Percentiles rank a stretch among this genome's conserved stretches.
phyloP scores from a whole-genome alignment of 257 asterid genomes.

The Ophiorrhiza pumila region DNA sequence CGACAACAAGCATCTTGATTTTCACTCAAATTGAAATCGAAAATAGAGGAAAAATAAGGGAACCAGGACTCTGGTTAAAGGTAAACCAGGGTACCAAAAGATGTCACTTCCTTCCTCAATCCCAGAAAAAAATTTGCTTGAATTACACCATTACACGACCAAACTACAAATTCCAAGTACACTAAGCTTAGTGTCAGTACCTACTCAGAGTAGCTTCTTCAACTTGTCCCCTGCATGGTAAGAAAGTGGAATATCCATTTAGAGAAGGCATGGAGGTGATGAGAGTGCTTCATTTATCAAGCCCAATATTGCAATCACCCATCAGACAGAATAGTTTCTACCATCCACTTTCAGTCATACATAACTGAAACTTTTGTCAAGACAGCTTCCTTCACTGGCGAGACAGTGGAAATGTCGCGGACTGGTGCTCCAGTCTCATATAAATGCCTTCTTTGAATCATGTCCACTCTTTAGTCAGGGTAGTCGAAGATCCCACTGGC shows the following conservation, averaged over 20 bases:
- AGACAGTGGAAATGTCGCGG: neutral
- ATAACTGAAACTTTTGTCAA: neutral
- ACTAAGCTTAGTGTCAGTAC: neutral
- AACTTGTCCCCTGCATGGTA: neutral
- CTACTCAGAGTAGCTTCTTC: neutral
- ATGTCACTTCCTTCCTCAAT: neutral
- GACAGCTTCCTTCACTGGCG: slow-evolving; percentile 1
- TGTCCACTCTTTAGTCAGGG: too few species aligned
- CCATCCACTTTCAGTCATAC: neutral
- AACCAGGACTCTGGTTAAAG: too few species aligned
- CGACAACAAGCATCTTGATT: too few species aligned
- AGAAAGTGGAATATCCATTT: neutral
- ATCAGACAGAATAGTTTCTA: neutral
- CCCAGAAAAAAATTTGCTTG: neutral
- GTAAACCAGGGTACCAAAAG: too few species aligned
- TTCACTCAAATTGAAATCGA: too few species aligned
- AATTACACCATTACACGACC: neutral
- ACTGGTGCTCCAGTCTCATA: slow-evolving; percentile 10
- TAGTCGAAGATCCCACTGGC: neutral
- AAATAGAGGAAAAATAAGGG: too few species aligned
- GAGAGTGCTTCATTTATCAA: neutral
- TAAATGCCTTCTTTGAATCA: neutral
- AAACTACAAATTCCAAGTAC: neutral
- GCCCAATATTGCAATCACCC: neutral
- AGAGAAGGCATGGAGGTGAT: neutral